These are phyloP conservation scores for Russula griseocarnosa DNA, from an alignment of 768 basidiomycete genomes.

Conservation along the genomic window DNA sequence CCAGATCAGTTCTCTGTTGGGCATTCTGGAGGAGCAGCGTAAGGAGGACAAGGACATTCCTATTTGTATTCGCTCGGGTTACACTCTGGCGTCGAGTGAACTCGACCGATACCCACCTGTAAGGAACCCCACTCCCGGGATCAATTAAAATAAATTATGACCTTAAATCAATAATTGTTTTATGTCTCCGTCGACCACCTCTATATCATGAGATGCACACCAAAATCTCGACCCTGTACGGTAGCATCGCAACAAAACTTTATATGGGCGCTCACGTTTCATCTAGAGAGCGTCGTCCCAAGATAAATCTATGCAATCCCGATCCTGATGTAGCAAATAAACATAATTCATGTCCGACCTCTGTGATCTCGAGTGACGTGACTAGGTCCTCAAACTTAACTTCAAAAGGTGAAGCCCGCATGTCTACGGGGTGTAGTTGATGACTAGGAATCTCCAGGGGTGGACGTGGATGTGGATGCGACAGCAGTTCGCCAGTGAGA, in stretches of 20 bases:
- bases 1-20: not conserved
- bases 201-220: not conserved
- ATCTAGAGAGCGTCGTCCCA: constrained; percentile 15
- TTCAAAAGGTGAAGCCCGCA: constrained; percentile 10
- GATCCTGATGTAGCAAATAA: constrained; percentile 26
- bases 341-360: constrained; percentile 20
- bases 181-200: not conserved
- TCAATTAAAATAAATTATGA: not conserved
- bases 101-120: not conserved
- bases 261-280: constrained; percentile 1
- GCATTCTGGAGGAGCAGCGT: not conserved
- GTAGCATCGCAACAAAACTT: not conserved
- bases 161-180: not conserved
- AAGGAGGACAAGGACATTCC: not conserved
- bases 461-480: constrained; percentile 28
- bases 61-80: not conserved
- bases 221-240: constrained; percentile 1
- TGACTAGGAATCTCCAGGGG: constrained; percentile 5
- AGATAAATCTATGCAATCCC: constrained; percentile 20
- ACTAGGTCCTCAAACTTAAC: constrained; percentile 18
- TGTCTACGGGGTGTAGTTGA: not conserved
- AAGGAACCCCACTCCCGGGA: no score
- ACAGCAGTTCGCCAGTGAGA: constrained; percentile 45
- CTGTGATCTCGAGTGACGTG: constrained; percentile 23
- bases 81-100: not conserved